Base-by-base conservation (phyloP, 805 yeast species). In the Clavispora vitiphila region DNA sequence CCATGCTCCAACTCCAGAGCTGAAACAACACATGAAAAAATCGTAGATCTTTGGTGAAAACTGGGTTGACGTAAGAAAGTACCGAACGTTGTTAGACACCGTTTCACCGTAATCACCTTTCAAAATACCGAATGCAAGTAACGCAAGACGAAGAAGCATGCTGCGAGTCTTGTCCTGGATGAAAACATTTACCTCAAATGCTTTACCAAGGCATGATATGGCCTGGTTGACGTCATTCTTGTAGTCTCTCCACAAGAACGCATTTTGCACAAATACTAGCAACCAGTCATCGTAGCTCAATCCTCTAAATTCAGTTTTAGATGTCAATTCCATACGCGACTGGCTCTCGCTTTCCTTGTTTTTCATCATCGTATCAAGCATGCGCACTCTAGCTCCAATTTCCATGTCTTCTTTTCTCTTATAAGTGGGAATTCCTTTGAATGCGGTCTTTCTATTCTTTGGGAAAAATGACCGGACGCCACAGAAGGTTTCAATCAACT, bases 221-320 rank as follows among this genome's bases (percentile, higher is more conserved):
- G 73, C 72, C 49, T 62, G 61, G 35, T 82, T 77, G 36, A 75
- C 62, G 7, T 95, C 91, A 51, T 80, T 82, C 19, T 79, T 80
- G 54, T 71, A 76, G 46, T 73, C 74, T 0, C 88, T 81, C 38
- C 84, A 72, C 19, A 81, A 72, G 26, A 91, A 60, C 0, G 95
- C 81, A 51, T 84, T 80, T 54, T 83, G 84, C 77, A 89, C 82
- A 54, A 89, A 86, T 6, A 91, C 67, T 47, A 77, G 80, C 60
- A 88, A 88, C 99, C 99, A 93, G 27, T 75, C 75, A 29, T 83
- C 85, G 58, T 86, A 86, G 3, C 72, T 65, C 16, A 89, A 64
- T 0, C 96, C 96, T 43, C 96, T 71, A 55, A 84, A 86, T 52
- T 76, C 81, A 1, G 70, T 68, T 10, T 73, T 72, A 0, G 86